These are phyloP conservation scores for Citrullus mucosospermus DNA, from an alignment of 306 rosid genomes.

Conservation along the genomic window DNA sequence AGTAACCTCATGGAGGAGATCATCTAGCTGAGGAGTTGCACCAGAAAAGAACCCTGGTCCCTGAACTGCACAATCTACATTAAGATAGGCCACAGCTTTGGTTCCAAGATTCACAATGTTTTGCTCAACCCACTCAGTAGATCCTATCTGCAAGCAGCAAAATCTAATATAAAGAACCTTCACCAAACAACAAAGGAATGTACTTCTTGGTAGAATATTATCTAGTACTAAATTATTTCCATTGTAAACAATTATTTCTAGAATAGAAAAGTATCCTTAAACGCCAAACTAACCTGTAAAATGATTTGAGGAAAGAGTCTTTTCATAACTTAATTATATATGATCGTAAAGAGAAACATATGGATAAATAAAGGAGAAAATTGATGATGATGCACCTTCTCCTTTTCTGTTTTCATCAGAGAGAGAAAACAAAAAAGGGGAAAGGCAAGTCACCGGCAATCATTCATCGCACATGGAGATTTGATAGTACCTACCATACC, in stretches of 20 bases:
- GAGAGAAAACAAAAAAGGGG: neutral
- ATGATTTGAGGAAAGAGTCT: neutral
- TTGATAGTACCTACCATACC: constrained; percentile 23
- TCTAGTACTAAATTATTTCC: neutral
- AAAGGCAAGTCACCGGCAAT: neutral
- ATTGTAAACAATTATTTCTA: neutral
- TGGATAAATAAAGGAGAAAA: neutral
- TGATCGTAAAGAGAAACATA: neutral
- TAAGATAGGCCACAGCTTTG: constrained; percentile 82
- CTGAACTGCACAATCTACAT: constrained; percentile 94
- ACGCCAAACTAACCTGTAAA: neutral
- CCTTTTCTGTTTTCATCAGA: neutral
- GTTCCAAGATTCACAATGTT: constrained; percentile 66
- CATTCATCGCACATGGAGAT: neutral
- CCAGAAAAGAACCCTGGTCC: constrained; percentile 79
- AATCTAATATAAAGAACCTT: neutral
- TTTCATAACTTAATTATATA: neutral
- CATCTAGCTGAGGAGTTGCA: constrained; percentile 91
- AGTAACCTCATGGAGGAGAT: constrained; percentile 60
- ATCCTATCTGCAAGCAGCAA: constrained; percentile 57
- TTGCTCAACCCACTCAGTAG: constrained; percentile 97
- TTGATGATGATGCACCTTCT: neutral
- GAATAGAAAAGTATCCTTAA: neutral
- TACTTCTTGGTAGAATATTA: no score
- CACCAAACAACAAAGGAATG: no score